Evolutionary conservation across 257 asterid genomes (phyloP), one percentile per base, ranked within the genome.

Genomic region (Handroanthus guayacan): DNA sequence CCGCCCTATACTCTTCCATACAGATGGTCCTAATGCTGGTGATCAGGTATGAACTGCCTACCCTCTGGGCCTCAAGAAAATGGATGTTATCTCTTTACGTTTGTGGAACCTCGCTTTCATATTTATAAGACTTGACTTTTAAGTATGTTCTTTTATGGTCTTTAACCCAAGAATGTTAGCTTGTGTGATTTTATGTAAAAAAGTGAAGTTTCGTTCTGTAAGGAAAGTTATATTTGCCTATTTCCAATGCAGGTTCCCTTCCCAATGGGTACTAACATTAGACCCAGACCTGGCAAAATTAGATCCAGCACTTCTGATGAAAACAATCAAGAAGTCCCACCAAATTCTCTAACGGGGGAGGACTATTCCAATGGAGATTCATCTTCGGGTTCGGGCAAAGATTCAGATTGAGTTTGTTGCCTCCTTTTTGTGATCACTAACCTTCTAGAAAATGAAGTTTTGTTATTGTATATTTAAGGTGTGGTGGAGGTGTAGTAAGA

Each of bases 1-100:
- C 76, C 95, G 99, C 54, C 99, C 98, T 54, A 93, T 95, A 54
- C 98, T 95, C 73, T 93, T 95, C 85, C 97, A 91, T 75, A 91
- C 99, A 17, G 97, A 95, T 83, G 99, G 99, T 82, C 99, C 97
- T n/a, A 93, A 95, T 84, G 99, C 99, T 17, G 99, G 99, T 12
- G 99, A 95, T 83, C 99, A 95, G 99, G 99, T 95, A 84, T 43
- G 75, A 9, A 25, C 55, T 66, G 62, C 13, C 54, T 36, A 41
- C 63, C 13, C 39, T 34, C 16, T 34, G 62, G 14, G 63, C 16
- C 52, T n/a, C 16, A 7, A 6, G 47, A 16, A 48, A 47, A 12
- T 60, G 16, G 9, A 13, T 37, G 18, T 51, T 31, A 20, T n/a
- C 67, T 62, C 18, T 25, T 50, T 31, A 8, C 8, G 38, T 51